Conservation (phyloP, 2,329 filamentous ascomycete species). For the Penicillium sp. region DNA sequence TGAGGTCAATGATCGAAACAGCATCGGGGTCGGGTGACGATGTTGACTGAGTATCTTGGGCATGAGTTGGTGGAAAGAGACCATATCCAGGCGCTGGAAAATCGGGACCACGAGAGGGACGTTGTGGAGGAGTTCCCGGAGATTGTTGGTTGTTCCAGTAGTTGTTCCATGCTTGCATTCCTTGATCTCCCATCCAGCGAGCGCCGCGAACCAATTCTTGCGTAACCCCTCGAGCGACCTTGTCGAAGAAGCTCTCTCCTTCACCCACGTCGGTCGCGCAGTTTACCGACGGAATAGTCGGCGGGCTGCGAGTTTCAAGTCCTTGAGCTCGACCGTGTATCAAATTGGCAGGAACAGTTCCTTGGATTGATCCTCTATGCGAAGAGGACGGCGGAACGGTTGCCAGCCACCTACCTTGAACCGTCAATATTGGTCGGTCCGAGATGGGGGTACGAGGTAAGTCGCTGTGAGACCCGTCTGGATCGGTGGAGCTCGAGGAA, state of each 20-base stretch:
- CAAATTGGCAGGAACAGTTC: constrained; percentile 38
- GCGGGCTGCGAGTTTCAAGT: constrained; percentile 43
- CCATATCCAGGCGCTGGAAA: constrained; percentile 32
- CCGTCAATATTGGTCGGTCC: constrained; percentile 42
- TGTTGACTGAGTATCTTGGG: constrained; percentile 38
- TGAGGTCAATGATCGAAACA: constrained; percentile 48
- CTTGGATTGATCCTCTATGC: constrained; percentile 40
- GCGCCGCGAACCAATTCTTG: constrained; percentile 50
- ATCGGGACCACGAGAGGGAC: constrained; percentile 31
- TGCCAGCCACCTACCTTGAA: constrained; percentile 49
- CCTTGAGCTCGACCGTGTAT: constrained; percentile 39
- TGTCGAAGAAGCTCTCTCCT: constrained; percentile 48
- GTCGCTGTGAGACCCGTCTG: constrained; percentile 43
- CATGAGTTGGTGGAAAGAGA: constrained; percentile 48
- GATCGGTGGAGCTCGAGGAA: constrained; percentile 47
- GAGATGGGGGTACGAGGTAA: constrained; percentile 27
- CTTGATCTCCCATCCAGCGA: constrained; percentile 51
- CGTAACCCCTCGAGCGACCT: constrained; percentile 49
- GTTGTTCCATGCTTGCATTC: constrained; percentile 50
- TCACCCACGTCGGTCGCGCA: constrained; percentile 49
- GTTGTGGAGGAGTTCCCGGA: constrained; percentile 29
- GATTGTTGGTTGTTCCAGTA: constrained; percentile 49
- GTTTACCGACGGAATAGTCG: constrained; percentile 42
- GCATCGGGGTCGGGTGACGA: constrained; percentile 43
- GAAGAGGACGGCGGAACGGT: constrained; percentile 44